These are phyloP conservation scores for Thielaviopsis musarum DNA, from an alignment of 2,329 filamentous ascomycete genomes.

Conservation along the genomic window DNA sequence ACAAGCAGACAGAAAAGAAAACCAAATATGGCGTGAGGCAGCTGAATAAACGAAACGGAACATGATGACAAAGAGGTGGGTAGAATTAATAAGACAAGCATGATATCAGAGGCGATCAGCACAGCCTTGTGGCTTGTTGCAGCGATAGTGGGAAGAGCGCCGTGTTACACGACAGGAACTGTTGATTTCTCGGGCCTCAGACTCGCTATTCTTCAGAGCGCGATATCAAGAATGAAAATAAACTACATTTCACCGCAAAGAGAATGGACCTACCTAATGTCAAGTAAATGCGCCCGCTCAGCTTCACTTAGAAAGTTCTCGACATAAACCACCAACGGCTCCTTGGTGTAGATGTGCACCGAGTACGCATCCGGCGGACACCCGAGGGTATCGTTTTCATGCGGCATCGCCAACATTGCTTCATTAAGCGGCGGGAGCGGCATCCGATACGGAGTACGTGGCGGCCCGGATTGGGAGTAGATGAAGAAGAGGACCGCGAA, in stretches of 20 bases:
- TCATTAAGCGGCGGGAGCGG: constrained; percentile 32
- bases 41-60: background rate
- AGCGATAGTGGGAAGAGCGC: no score
- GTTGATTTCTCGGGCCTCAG: no score
- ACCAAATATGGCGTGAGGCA: background rate
- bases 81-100: background rate
- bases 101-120: background rate
- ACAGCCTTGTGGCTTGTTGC: background rate
- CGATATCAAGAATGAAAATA: background rate
- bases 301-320: constrained; percentile 26
- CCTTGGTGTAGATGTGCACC: constrained; percentile 23
- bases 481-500: constrained; percentile 26
- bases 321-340: constrained; percentile 32
- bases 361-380: constrained; percentile 28
- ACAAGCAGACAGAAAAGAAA: no score
- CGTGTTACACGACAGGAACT: no score
- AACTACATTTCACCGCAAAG: background rate
- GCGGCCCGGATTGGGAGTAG: constrained; percentile 26
- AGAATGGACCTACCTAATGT: constrained; percentile 22
- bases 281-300: constrained; percentile 26
- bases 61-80: background rate
- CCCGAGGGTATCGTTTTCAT: constrained; percentile 20
- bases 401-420: constrained; percentile 32
- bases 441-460: constrained; percentile 20
- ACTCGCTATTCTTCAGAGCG: no score